phyloP scores from a whole-genome alignment of 148 eudicot genomes.

The Camellia sinensis region DNA sequence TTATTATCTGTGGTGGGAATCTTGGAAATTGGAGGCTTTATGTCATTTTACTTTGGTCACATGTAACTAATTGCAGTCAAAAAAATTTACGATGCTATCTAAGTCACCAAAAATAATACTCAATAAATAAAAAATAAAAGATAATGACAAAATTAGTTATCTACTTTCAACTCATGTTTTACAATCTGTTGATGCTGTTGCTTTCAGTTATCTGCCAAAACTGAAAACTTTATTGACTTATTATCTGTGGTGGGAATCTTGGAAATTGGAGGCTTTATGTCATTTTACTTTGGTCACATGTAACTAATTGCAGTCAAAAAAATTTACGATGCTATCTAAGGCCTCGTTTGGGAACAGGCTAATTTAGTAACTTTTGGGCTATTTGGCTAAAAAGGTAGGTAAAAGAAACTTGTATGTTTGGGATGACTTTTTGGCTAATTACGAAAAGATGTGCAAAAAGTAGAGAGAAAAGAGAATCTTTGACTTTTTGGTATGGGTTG shows the following conservation, averaged over 20 bases:
- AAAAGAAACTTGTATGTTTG: no score
- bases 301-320: no score
- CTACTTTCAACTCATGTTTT: neutral
- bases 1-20: neutral
- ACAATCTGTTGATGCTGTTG: neutral
- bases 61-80: neutral
- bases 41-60: neutral
- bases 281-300: neutral
- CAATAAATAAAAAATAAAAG: no score
- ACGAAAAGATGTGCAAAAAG: no score
- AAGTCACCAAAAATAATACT: no score
- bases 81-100: neutral
- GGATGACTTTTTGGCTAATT: no score
- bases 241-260: neutral
- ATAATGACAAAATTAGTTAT: no score
- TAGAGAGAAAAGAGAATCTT: no score
- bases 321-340: neutral
- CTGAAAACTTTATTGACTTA: neutral
- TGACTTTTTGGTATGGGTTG: no score
- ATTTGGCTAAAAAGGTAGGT: no score
- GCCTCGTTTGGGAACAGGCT: no score
- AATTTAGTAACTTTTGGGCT: no score
- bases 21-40: neutral
- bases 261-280: neutral
- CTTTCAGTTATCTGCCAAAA: constrained; percentile 5